Evolutionary conservation across 2,329 filamentous ascomycete genomes (phyloP), one percentile per base, ranked within the genome.

Genomic region (Mariannaea sp.): DNA sequence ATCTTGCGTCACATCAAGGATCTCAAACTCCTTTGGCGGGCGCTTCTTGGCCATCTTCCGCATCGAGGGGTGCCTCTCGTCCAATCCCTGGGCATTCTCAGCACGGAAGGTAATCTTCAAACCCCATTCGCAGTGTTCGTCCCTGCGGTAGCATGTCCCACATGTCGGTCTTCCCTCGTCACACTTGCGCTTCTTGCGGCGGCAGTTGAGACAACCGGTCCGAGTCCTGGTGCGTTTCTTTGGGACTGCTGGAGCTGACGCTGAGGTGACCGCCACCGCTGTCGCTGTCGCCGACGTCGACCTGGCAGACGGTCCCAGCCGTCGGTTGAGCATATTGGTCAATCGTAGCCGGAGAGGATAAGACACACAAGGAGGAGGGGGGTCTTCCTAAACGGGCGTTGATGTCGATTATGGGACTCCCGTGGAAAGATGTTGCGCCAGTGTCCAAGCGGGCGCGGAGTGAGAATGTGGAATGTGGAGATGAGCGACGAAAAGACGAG

Each of bases 171-270:
- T 68, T 5, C 57, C 57, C 51, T 74, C 72, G 46, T 74, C 71
- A 49, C 71, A 73, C 53, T 72, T 73, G 35, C 71, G 65, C 65
- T 73, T 73, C 60, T 70, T 72, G 29, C 70, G 69, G 7, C 71
- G 70, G 22, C 71, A 73, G 53, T 73, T 73, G 48, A 73, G 68
- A 32, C 71, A 73, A 1, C 71, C 70, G 4, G 69, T 71, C 19
- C 70, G 62, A 12, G 70, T 73, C 13, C 70, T 64, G 36, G 65
- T 70, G 10, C 68, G 65, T 58, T 71, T 71, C 16, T 33, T 49
- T 12, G 61, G 49, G 7, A 19, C 35, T 27, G 49, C 38, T 33
- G 48, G 27, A 14, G 36, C 30, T n/a, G 45, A 17, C 16, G 55
- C 29, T 27, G 46, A 19, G n/a, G 41, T 14, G n/a, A 17, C 9